Evolutionary conservation across 1,284 basidiomycete genomes (phyloP).

Genomic region (Rhodotorula sp.): DNA sequence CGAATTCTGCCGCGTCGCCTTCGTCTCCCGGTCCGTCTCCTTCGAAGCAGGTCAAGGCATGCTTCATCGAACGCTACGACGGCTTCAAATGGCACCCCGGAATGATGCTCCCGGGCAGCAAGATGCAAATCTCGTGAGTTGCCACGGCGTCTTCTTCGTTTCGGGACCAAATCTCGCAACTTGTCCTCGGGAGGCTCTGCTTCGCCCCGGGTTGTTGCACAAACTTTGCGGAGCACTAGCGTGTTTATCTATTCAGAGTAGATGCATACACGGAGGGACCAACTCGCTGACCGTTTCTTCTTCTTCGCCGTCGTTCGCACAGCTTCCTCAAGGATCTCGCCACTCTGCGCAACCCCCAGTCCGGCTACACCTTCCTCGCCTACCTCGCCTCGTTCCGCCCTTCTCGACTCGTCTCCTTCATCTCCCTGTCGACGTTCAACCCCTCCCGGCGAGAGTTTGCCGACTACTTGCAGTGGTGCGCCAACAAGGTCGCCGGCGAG

Average conservation of each 20-base stretch:
- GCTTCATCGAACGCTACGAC: conserved; percentile 58
- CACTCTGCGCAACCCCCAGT: conserved; percentile 60
- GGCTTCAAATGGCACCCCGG: conserved; percentile 56
- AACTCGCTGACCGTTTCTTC: not conserved
- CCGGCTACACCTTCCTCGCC: conserved; percentile 60
- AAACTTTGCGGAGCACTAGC: not conserved
- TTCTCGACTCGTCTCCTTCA: conserved; percentile 56
- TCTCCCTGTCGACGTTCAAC: conserved; percentile 51
- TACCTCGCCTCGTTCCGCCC: conserved; percentile 57
- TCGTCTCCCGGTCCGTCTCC: not conserved
- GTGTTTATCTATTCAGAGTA: not conserved
- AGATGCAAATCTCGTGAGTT: conserved; percentile 58
- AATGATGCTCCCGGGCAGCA: conserved; percentile 60
- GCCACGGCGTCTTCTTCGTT: not conserved
- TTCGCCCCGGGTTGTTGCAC: not conserved
- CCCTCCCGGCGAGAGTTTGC: conserved; percentile 55
- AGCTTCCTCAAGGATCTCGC: conserved; percentile 63
- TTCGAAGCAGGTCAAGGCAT: conserved; percentile 45
- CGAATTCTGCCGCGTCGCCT: too few species aligned
- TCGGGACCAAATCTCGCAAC: not conserved
- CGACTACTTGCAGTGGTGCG: conserved; percentile 62
- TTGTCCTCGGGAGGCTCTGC: not conserved
- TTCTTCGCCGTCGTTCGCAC: conserved; percentile 11
- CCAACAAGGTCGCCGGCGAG: conserved; percentile 46
- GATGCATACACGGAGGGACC: not conserved